Evolutionary conservation across 257 asterid species (phyloP).

Genomic region (Solanum appendiculatum): DNA sequence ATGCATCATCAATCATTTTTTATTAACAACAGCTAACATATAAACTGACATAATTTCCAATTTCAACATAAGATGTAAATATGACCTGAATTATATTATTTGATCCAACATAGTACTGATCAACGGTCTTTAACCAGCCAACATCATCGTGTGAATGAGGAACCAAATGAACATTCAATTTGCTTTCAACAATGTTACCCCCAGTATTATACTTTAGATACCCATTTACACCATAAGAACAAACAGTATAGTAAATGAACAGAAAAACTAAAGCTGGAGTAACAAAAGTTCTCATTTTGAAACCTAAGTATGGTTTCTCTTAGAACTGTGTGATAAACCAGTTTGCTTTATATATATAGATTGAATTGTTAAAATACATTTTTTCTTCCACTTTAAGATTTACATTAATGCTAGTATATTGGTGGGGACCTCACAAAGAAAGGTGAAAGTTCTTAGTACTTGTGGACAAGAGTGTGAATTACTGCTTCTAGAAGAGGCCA

Average conservation of each 20-base stretch:
- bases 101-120: constrained; percentile 87
- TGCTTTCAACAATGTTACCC: constrained; percentile 49
- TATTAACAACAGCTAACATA: background rate
- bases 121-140: constrained; percentile 89
- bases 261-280: constrained; percentile 15
- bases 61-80: background rate
- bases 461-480: too few species aligned
- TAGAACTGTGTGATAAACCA: background rate
- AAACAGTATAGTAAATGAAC: constrained; percentile 11
- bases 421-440: too few species aligned
- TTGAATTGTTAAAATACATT: background rate
- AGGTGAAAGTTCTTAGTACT: too few species aligned
- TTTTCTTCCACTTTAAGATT: too few species aligned
- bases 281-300: constrained; percentile 17
- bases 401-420: too few species aligned
- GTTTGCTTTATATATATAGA: background rate
- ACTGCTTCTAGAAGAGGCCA: too few species aligned
- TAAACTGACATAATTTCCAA: background rate
- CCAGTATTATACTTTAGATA: constrained; percentile 42
- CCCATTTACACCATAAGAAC: constrained; percentile 30
- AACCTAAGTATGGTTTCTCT: background rate
- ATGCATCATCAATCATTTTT: background rate
- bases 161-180: constrained; percentile 84
- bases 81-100: constrained; percentile 67
- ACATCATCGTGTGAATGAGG: constrained; percentile 88